Conservation (phyloP, 768 basidiomycete genomes). For the Termitomyces eurrhizus region DNA sequence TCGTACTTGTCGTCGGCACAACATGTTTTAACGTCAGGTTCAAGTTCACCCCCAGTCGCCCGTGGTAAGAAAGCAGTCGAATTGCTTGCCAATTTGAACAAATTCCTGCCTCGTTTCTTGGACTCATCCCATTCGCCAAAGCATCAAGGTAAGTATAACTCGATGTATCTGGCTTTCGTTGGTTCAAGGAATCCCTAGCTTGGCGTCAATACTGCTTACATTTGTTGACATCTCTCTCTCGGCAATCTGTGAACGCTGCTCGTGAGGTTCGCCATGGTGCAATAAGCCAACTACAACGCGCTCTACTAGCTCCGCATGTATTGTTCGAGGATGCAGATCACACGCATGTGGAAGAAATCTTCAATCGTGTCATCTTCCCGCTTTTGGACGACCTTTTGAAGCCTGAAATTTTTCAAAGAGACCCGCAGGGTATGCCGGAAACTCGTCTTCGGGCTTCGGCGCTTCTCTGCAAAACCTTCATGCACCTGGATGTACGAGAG, state of each 20-base stretch:
- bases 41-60: constrained; percentile 71
- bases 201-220: constrained; percentile 81
- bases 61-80: constrained; percentile 85
- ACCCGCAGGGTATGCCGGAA: constrained; percentile 87
- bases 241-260: constrained; percentile 78
- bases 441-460: constrained; percentile 84
- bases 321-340: constrained; percentile 55
- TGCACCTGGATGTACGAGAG: constrained; percentile 85
- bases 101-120: constrained; percentile 56
- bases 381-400: constrained; percentile 88
- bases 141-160: constrained; percentile 33
- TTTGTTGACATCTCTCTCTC: constrained; percentile 64
- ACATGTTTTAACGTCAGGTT: constrained; percentile 1
- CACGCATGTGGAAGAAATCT: constrained; percentile 72
- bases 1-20: not conserved
- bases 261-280: constrained; percentile 84
- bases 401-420: constrained; percentile 72
- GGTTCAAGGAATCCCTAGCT: constrained; percentile 32
- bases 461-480: constrained; percentile 92
- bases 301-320: constrained; percentile 75
- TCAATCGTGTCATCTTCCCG: constrained; percentile 88
- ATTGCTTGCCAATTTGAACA: constrained; percentile 69
- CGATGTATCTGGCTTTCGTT: not conserved
- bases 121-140: constrained; percentile 39
- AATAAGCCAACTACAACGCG: constrained; percentile 77